phyloP scores from a whole-genome alignment of 75 land plant genomes.

The Adiantum capillusveneris region DNA sequence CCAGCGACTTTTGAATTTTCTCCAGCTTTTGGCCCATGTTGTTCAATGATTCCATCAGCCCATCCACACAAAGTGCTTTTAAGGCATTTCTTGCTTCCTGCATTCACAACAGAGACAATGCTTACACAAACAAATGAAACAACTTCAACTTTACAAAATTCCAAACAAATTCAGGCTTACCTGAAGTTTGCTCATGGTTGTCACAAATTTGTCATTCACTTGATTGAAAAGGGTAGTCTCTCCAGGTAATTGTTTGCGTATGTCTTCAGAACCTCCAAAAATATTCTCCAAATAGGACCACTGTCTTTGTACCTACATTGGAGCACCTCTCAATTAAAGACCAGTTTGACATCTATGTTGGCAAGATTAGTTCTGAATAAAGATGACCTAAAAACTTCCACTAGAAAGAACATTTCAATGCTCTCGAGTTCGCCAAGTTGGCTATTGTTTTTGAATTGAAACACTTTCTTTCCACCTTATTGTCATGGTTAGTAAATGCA shows the following conservation, averaged over 20 bases:
- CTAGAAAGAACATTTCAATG: no score
- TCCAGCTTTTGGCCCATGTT: conserved; percentile 15
- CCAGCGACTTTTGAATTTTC: conserved; percentile 29
- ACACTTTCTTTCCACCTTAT: no score
- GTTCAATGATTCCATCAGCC: conserved; percentile 10
- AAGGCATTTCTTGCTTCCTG: conserved; percentile 11
- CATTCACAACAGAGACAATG: not conserved
- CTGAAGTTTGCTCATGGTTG: conserved; percentile 2
- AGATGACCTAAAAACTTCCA: no score
- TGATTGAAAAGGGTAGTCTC: conserved; percentile 23
- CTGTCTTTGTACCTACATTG: conserved; percentile 14
- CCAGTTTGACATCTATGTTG: no score
- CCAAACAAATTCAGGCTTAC: not conserved
- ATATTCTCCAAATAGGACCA: conserved; percentile 23
- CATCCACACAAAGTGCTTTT: conserved; percentile 18
- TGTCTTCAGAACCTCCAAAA: conserved; percentile 29
- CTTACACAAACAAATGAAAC: no score
- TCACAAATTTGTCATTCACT: conserved; percentile 16
- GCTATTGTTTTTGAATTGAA: no score
- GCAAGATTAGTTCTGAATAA: no score
- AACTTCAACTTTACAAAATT: not conserved
- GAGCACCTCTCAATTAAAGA: not conserved
- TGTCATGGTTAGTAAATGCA: no score
- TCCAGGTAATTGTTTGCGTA: conserved; percentile 23
- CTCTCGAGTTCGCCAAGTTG: no score